Conservation (phyloP, 805 yeast genomes). For the Candida bentonensis region DNA sequence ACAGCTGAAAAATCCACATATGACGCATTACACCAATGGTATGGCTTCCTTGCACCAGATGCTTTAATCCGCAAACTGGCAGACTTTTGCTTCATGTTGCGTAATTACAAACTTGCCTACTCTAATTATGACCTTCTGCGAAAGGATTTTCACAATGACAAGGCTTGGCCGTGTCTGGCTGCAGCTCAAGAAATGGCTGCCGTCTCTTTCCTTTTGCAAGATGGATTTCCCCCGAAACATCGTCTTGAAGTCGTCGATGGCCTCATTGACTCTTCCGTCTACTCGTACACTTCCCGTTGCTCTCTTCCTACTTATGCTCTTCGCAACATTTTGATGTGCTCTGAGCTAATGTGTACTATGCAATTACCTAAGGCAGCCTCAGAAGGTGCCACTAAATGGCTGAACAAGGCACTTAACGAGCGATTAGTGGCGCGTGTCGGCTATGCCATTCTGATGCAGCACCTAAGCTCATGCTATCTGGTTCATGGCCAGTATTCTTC, state of each 20-base stretch:
- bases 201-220: conserved; percentile 43
- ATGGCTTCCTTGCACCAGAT: conserved; percentile 50
- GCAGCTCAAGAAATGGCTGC: conserved; percentile 84
- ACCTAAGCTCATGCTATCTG: conserved; percentile 39
- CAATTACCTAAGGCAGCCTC: conserved; percentile 28
- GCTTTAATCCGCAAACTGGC: conserved; percentile 70
- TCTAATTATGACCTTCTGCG: conserved; percentile 70
- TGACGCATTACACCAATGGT: conserved; percentile 16
- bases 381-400: conserved; percentile 33
- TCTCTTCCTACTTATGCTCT: conserved; percentile 57
- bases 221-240: conserved; percentile 25
- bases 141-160: conserved; percentile 62
- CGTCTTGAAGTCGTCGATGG: conserved; percentile 44
- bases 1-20: neutral
- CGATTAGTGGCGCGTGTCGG: conserved; percentile 27
- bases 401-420: conserved; percentile 30
- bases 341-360: conserved; percentile 47
- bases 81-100: conserved; percentile 84
- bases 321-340: conserved; percentile 48
- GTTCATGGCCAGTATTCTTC: conserved; percentile 17
- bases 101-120: conserved; percentile 76
- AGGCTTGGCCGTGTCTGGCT: conserved; percentile 70
- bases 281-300: conserved; percentile 61
- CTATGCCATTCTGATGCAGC: conserved; percentile 36
- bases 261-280: conserved; percentile 54